Conservation (phyloP, 805 yeast genomes). For the Myxozyma neotropica region DNA sequence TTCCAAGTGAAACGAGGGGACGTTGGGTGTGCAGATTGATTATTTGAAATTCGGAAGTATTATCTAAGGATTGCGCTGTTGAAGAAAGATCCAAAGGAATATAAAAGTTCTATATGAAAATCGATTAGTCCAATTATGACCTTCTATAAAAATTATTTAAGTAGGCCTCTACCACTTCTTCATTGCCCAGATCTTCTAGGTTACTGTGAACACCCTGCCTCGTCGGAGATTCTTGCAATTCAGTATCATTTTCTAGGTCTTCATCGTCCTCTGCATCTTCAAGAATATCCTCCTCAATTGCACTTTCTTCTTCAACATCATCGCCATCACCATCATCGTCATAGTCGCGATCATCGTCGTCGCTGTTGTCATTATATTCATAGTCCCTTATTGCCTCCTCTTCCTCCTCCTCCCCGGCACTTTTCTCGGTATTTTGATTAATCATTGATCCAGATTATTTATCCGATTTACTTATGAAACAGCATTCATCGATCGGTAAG, state of each 20-base stretch:
- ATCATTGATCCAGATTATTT: not conserved
- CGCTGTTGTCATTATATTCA: conserved; percentile 11
- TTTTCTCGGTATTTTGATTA: not conserved
- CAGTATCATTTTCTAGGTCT: not conserved
- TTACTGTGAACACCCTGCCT: not conserved
- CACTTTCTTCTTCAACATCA: conserved; percentile 4
- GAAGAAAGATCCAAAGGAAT: conserved; percentile 26
- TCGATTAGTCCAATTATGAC: no score
- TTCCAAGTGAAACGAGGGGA: conserved; percentile 27
- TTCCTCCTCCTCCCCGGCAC: not conserved
- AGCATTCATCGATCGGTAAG: no score
- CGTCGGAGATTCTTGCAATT: not conserved
- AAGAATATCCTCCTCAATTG: conserved; percentile 7
- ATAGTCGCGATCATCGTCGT: conserved; percentile 9
- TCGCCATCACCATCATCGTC: conserved; percentile 10
- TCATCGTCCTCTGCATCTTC: conserved; percentile 13
- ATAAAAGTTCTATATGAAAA: conserved; percentile 9
- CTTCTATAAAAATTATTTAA: not conserved
- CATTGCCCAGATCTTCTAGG: not conserved
- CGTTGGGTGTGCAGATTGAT: conserved; percentile 16
- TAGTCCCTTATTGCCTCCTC: conserved; percentile 8
- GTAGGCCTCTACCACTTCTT: conserved; percentile 10
- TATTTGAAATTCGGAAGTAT: conserved; percentile 12
- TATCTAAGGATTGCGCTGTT: conserved; percentile 22
- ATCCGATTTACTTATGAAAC: no score